Conservation (phyloP, 108 stramenopile genomes). For the Parmales sp. region DNA sequence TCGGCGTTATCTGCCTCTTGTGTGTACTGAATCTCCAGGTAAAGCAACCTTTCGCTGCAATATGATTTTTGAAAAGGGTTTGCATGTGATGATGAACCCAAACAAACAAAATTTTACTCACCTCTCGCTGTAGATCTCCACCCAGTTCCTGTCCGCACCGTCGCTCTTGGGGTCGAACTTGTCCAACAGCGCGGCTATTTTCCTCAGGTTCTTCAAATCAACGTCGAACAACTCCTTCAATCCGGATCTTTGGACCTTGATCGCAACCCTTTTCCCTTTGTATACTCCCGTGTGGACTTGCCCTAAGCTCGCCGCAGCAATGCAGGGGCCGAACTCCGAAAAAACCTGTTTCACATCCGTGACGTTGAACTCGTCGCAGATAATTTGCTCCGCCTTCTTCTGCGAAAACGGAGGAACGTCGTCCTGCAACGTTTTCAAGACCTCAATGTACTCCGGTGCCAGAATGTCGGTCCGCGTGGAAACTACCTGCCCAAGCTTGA, state of each 20-base stretch:
- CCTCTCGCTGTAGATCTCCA: slow-evolving; percentile 84
- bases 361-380: slow-evolving; percentile 62
- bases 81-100: no score
- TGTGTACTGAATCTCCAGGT: slow-evolving; percentile 87
- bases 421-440: slow-evolving; percentile 80
- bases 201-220: slow-evolving; percentile 83
- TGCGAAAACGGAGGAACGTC: slow-evolving; percentile 87
- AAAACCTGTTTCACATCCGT: slow-evolving; percentile 59
- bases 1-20: slow-evolving; percentile 81
- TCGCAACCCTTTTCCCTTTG: slow-evolving; percentile 78
- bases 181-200: slow-evolving; percentile 75
- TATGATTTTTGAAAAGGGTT: no score
- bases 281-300: slow-evolving; percentile 79
- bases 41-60: slow-evolving; percentile 68
- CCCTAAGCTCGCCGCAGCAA: slow-evolving; percentile 87
- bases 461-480: slow-evolving; percentile 76
- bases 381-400: slow-evolving; percentile 68
- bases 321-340: slow-evolving; percentile 55
- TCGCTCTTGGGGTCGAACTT: slow-evolving; percentile 90
- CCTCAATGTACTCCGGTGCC: slow-evolving; percentile 73
- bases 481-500: slow-evolving; percentile 64
- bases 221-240: slow-evolving; percentile 76
- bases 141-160: slow-evolving; percentile 86
- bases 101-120: no score
- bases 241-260: slow-evolving; percentile 48